These are phyloP conservation scores for Biancaea sappan DNA, from an alignment of 306 rosid species.

Conservation along the genomic window DNA sequence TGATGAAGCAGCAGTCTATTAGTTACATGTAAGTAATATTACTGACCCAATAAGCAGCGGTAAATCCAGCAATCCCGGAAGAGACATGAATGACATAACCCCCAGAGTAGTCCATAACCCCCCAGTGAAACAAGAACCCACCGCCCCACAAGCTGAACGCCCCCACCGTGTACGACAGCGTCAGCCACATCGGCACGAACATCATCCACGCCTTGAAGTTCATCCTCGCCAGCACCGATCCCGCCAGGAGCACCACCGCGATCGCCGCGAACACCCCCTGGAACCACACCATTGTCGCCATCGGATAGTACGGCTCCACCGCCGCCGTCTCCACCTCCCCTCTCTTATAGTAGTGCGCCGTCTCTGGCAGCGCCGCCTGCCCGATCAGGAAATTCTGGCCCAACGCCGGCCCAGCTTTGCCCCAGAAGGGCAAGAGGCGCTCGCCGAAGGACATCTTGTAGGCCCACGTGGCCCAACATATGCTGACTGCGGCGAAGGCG, in stretches of 20 bases:
- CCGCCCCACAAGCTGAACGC: conserved; percentile 49
- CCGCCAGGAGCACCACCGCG: conserved; percentile 32
- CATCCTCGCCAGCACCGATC: conserved; percentile 40
- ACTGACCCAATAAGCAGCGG: conserved; percentile 49
- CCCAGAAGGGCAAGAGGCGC: conserved; percentile 36
- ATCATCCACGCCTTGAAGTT: conserved; percentile 47
- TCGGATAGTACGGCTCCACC: conserved; percentile 31
- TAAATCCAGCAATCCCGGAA: conserved; percentile 48
- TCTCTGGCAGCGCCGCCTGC: background rate
- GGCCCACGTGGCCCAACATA: conserved; percentile 40
- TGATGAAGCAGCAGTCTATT: no score
- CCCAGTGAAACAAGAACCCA: conserved; percentile 46
- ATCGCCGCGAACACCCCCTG: conserved; percentile 41
- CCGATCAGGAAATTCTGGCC: conserved; percentile 30
- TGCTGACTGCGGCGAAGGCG: conserved; percentile 34
- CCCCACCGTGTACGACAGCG: conserved; percentile 36
- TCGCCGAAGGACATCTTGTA: conserved; percentile 45
- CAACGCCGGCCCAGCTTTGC: conserved; percentile 34
- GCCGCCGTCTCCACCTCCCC: conserved; percentile 1
- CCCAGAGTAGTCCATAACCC: conserved; percentile 52
- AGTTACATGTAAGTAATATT: no score
- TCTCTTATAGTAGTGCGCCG: background rate
- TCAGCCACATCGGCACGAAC: conserved; percentile 43
- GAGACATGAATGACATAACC: conserved; percentile 56
- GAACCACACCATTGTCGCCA: conserved; percentile 47